A percentile compares a stretch with the other conserved stretches of the same genome.
Conservation (phyloP, 2,329 filamentous ascomycete species). For the Phaeosphaeriaceae sp. region DNA sequence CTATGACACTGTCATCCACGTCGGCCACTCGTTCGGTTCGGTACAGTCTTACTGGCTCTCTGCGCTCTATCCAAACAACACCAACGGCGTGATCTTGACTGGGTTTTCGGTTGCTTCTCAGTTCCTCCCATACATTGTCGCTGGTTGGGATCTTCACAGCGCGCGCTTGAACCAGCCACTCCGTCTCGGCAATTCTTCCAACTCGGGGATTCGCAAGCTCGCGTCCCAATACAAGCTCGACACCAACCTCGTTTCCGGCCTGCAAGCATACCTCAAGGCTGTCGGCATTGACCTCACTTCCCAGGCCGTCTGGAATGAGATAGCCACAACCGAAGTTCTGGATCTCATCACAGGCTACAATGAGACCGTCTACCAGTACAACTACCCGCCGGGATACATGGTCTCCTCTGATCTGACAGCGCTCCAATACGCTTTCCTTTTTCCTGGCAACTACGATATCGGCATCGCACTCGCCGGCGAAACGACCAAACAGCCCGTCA, state of each 20-base stretch:
- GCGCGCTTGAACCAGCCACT: slow-evolving; percentile 53
- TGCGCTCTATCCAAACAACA: slow-evolving; percentile 59
- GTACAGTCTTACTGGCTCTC: slow-evolving; percentile 64
- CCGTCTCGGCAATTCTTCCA: slow-evolving; percentile 45
- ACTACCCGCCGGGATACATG: slow-evolving; percentile 61
- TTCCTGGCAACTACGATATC: slow-evolving; percentile 63
- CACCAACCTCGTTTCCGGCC: slow-evolving; percentile 16
- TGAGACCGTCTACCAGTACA: slow-evolving; percentile 23
- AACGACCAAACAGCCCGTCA: slow-evolving; percentile 62
- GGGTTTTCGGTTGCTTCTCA: slow-evolving; percentile 62
- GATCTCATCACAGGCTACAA: slow-evolving; percentile 42
- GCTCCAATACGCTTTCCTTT: slow-evolving; percentile 59
- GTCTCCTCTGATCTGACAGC: slow-evolving; percentile 55
- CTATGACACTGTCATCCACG: slow-evolving; percentile 61
- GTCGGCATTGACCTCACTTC: slow-evolving; percentile 19
- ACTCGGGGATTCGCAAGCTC: slow-evolving; percentile 11
- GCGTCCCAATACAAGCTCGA: slow-evolving; percentile 16
- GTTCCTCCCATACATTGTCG: slow-evolving; percentile 53
- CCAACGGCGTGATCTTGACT: slow-evolving; percentile 66
- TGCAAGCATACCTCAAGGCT: slow-evolving; percentile 25
- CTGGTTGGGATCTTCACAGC: slow-evolving; percentile 58
- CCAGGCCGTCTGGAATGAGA: slow-evolving; percentile 35
- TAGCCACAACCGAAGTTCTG: slow-evolving; percentile 38
- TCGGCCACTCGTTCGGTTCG: slow-evolving; percentile 71
- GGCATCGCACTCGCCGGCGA: slow-evolving; percentile 57